Evolutionary conservation across 176 grass and related monocot species (phyloP).

Genomic region (Microstegium vimineum): DNA sequence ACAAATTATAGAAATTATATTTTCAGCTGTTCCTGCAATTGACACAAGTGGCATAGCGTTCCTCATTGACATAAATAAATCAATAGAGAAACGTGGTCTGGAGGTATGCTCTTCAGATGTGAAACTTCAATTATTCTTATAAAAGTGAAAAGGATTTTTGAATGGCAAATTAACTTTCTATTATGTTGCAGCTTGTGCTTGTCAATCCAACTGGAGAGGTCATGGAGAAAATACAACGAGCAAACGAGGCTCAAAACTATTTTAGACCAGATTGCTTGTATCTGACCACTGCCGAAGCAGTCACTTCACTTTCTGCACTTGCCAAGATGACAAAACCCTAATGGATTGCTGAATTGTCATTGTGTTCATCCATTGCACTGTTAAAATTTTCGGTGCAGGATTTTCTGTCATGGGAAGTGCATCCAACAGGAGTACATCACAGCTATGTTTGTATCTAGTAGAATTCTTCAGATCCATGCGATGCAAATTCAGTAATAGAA

Average conservation of each 20-base stretch:
- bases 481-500: background rate
- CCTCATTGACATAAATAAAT: constrained; percentile 74
- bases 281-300: constrained; percentile 71
- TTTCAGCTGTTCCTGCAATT: constrained; percentile 57
- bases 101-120: constrained; percentile 41
- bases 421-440: constrained; percentile 9
- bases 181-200: constrained; percentile 54
- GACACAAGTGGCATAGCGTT: constrained; percentile 89
- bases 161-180: background rate
- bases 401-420: background rate
- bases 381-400: background rate
- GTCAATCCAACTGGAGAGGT: constrained; percentile 91
- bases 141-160: background rate
- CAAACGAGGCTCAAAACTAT: constrained; percentile 51
- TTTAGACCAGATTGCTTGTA: constrained; percentile 58
- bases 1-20: background rate
- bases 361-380: constrained; percentile 4
- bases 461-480: background rate
- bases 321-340: constrained; percentile 57
- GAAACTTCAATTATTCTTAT: background rate
- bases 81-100: constrained; percentile 56
- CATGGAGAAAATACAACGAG: constrained; percentile 95
- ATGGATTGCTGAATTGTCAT: background rate
- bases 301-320: constrained; percentile 64
- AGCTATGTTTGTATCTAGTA: constrained; percentile 19